Evolutionary conservation across 176 grass and related monocot genomes (phyloP), one percentile per base, ranked within the genome.

Genomic region (Aechmea fasciata): DNA sequence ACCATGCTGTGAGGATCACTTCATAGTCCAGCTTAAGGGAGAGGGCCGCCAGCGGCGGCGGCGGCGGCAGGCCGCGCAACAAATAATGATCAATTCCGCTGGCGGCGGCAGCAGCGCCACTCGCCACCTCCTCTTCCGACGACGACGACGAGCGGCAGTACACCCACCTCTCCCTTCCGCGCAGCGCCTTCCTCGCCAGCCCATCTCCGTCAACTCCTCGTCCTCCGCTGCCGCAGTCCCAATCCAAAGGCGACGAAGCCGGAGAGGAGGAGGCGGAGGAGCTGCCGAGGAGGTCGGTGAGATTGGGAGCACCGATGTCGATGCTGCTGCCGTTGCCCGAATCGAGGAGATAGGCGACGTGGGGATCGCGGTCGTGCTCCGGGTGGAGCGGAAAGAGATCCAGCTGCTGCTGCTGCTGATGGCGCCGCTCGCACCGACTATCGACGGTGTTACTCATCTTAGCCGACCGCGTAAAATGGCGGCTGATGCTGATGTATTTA

Each of bases 21-120:
- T 87, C 89, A 69, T 97, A 84, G 71, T 99, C 87, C 11, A 99
- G 82, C 80, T 97, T 97, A 10, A 97, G 78, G 28, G 83, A 69
- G 15, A 85, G 82, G 47, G 71, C 51, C 20, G 69, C 64, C 50
- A 10, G 14, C 48, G 13, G 14, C 48, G 67, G 15, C 20, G 71
- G 67, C 50, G 13, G 19, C 48, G 67, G 15, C 24, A 11, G 63
- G 15, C 51, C 20, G 50, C 19, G 23, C 72, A 71, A 69, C 51
- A 79, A 63, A 79, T 72, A 74, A 1, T 66, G 18, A 62, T 77
- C 75, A 50, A 49, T 69, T n/a, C 47, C 54, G 25, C 64, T 25
- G 63, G 41, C 47, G 9, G 19, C 28, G 47, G 67, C 61, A 9
- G 67, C 61, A 9, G 61, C 65, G 17, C 51, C 68, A 50, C 66